phyloP scores from a whole-genome alignment of 352 stramenopile genomes.

The Bremia lactucae region DNA sequence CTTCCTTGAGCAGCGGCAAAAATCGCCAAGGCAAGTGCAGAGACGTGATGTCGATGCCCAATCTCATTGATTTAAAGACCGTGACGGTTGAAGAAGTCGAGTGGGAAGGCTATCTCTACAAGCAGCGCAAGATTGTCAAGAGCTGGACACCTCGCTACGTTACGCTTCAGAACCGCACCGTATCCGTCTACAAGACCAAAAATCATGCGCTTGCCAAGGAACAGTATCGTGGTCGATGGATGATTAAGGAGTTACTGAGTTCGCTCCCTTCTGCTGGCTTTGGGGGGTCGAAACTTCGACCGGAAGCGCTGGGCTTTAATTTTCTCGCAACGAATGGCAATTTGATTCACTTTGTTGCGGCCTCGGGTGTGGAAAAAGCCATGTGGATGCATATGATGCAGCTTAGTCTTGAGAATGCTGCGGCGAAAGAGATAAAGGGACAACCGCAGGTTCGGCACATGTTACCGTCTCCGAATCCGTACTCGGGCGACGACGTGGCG shows the following conservation, averaged over 20 bases:
- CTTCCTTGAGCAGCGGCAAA: slow-evolving; percentile 2
- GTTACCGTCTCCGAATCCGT: slow-evolving; percentile 11
- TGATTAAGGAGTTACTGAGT: slow-evolving; percentile 71
- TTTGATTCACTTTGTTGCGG: slow-evolving; percentile 76
- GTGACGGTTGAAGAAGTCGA: slow-evolving; percentile 79
- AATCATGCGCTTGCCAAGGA: slow-evolving; percentile 75
- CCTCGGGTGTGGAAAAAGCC: slow-evolving; percentile 60
- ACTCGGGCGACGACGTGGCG: slow-evolving; percentile 38
- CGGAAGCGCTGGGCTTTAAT: slow-evolving; percentile 70
- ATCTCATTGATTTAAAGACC: slow-evolving; percentile 82
- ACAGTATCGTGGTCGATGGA: slow-evolving; percentile 65
- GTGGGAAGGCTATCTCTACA: slow-evolving; percentile 85
- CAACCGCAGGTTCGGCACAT: slow-evolving; percentile 25
- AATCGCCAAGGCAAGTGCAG: slow-evolving; percentile 5
- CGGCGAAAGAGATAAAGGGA: slow-evolving; percentile 30
- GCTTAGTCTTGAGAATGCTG: slow-evolving; percentile 38
- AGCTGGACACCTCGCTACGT: slow-evolving; percentile 84
- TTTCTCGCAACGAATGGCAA: slow-evolving; percentile 78
- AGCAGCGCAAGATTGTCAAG: slow-evolving; percentile 85
- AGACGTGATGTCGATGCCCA: slow-evolving; percentile 39
- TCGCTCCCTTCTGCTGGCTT: slow-evolving; percentile 72
- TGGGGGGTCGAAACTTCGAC: slow-evolving; percentile 67
- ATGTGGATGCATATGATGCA: slow-evolving; percentile 83
- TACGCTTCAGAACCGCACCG: slow-evolving; percentile 68
- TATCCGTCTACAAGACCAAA: slow-evolving; percentile 84